These are phyloP conservation scores for Salvia sclarea DNA, from an alignment of 305 asterid genomes.

Conservation along the genomic window DNA sequence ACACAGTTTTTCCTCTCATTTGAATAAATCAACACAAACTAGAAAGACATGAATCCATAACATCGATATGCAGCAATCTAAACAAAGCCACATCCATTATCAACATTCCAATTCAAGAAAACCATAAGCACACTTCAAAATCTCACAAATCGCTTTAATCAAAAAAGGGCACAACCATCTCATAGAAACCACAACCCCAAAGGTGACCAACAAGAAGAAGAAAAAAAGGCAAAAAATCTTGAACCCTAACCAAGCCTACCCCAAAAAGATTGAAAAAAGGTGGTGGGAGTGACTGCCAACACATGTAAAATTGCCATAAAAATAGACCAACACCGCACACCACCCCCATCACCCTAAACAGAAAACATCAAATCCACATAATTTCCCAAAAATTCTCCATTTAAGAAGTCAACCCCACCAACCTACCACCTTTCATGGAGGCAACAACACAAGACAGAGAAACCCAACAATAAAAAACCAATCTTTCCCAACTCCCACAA, in stretches of 20 bases:
- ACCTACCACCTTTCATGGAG: constrained; percentile 85
- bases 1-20: too few species aligned
- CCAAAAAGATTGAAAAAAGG: constrained; percentile 34
- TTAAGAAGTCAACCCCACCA: constrained; percentile 76
- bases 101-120: constrained; percentile 4
- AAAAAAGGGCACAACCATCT: constrained; percentile 19
- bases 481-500: constrained; percentile 28
- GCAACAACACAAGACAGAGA: constrained; percentile 27
- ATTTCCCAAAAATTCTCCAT: constrained; percentile 41
- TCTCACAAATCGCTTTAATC: constrained; percentile 7
- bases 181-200: constrained; percentile 33
- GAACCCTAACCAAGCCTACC: constrained; percentile 33
- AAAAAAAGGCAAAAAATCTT: constrained; percentile 10
- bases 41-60: constrained; percentile 5
- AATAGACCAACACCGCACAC: constrained; percentile 31
- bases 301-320: constrained; percentile 23
- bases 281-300: constrained; percentile 34
- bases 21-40: background rate
- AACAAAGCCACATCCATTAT: constrained; percentile 16
- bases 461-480: constrained; percentile 31
- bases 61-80: background rate
- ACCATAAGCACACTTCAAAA: constrained; percentile 13
- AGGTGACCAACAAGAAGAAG: constrained; percentile 36
- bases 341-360: constrained; percentile 33
- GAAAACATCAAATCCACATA: constrained; percentile 36